Conservation (phyloP, 257 asterid species). For the Penstemon barbatus region DNA sequence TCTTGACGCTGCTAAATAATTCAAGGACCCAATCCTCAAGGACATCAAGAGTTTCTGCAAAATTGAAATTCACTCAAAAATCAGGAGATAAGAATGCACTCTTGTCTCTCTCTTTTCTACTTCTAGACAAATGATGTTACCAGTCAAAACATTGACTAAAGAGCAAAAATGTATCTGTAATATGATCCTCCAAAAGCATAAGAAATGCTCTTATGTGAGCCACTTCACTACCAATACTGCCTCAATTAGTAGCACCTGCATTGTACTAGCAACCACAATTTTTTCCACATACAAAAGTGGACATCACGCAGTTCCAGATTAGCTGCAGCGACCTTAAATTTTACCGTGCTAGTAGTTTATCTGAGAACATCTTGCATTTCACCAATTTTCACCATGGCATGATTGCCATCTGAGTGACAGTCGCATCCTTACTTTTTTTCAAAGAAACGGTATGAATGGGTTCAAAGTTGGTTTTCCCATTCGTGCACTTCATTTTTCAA, state of each 20-base stretch:
- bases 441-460: neutral
- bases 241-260: neutral
- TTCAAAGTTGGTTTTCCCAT: neutral
- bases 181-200: neutral
- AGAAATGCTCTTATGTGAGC: neutral
- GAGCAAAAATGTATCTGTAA: neutral
- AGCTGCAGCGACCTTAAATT: slow-evolving; percentile 1
- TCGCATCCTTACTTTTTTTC: neutral
- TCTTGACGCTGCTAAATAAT: slow-evolving; percentile 71
- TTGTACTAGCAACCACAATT: slow-evolving; percentile 2
- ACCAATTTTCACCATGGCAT: slow-evolving; percentile 7
- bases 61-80: slow-evolving; percentile 30
- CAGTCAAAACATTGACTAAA: slow-evolving; percentile 1
- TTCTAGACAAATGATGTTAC: slow-evolving; percentile 4
- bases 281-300: neutral
- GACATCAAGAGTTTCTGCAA: slow-evolving; percentile 78
- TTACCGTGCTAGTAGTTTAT: neutral
- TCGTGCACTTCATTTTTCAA: neutral
- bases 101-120: slow-evolving; percentile 19
- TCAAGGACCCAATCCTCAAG: slow-evolving; percentile 91
- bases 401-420: slow-evolving; percentile 2
- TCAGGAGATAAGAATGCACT: neutral
- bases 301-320: slow-evolving; percentile 1
- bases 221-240: neutral
- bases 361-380: neutral